phyloP scores from a whole-genome alignment of 345 rosid genomes.

The Atalantia buxifolia region DNA sequence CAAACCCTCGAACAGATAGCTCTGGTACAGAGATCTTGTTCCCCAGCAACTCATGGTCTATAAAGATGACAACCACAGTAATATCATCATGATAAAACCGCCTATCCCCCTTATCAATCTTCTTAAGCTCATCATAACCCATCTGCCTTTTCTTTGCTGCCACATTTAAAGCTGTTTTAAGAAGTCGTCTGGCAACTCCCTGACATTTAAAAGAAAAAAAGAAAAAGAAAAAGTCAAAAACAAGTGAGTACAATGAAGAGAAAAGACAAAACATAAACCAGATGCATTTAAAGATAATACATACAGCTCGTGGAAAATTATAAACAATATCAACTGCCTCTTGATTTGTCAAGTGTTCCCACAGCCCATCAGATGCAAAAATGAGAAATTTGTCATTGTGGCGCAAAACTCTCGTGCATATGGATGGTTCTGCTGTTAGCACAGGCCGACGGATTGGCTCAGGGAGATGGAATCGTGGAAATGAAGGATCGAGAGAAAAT shows the following conservation, averaged over 20 bases:
- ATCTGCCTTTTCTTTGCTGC: constrained; percentile 74
- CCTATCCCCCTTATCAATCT: constrained; percentile 56
- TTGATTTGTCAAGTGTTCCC: constrained; percentile 86
- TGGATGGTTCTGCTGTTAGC: constrained; percentile 73
- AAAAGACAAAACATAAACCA: background rate
- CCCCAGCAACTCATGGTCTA: constrained; percentile 54
- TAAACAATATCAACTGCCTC: constrained; percentile 77
- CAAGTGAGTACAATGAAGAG: background rate
- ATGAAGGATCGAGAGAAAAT: constrained; percentile 80
- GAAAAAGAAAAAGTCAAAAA: background rate
- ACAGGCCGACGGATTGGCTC: constrained; percentile 77
- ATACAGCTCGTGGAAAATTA: constrained; percentile 66
- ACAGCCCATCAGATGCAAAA: constrained; percentile 96
- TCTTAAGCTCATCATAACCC: constrained; percentile 68
- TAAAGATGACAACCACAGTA: constrained; percentile 76
- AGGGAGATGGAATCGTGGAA: constrained; percentile 78
- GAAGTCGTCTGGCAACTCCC: constrained; percentile 84
- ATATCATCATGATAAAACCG: constrained; percentile 84
- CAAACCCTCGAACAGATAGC: constrained; percentile 63
- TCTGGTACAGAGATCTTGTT: constrained; percentile 47
- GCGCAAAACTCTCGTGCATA: constrained; percentile 54
- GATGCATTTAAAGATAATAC: constrained; percentile 11
- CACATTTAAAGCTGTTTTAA: constrained; percentile 60
- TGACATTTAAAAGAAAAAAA: constrained; percentile 11
- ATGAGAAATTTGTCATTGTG: constrained; percentile 78